Evolutionary conservation across 1,284 basidiomycete genomes (phyloP).

Genomic region (Cutaneotrichosporon sp.): DNA sequence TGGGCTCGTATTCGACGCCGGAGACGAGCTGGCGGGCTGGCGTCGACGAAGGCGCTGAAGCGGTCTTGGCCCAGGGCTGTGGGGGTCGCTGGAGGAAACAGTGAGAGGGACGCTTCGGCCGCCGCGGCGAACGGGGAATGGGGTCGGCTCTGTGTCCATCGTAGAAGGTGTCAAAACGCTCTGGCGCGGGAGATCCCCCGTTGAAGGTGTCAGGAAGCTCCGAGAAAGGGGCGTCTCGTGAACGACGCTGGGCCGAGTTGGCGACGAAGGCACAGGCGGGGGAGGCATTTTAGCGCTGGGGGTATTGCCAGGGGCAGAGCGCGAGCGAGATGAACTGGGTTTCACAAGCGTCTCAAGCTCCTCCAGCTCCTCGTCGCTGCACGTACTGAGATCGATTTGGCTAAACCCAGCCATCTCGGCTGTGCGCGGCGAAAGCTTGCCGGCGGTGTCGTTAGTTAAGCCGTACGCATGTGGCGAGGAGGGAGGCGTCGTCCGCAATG

Average conservation of each 20-base stretch:
- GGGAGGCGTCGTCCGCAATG: not conserved
- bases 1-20: not conserved
- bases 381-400: slow-evolving; percentile 34
- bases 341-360: too few relatives aligned
- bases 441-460: too few relatives aligned
- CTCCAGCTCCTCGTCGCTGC: slow-evolving; percentile 12
- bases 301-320: too few relatives aligned
- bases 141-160: slow-evolving; percentile 1
- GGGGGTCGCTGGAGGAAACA: not conserved
- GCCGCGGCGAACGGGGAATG: slow-evolving; percentile 5
- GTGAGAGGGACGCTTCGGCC: not conserved
- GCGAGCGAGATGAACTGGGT: too few relatives aligned
- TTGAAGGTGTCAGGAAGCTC: not conserved
- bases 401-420: slow-evolving; percentile 42
- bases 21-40: not conserved
- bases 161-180: not conserved
- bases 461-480: not conserved
- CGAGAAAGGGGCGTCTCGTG: slow-evolving; percentile 2
- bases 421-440: slow-evolving; percentile 26
- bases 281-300: slow-evolving; percentile 14
- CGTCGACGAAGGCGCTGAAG: slow-evolving; percentile 13
- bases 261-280: slow-evolving; percentile 6
- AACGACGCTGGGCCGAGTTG: not conserved
- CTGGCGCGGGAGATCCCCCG: not conserved
- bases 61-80: slow-evolving; percentile 5